phyloP scores from a whole-genome alignment of 345 rosid genomes.

The Salix dunnii region DNA sequence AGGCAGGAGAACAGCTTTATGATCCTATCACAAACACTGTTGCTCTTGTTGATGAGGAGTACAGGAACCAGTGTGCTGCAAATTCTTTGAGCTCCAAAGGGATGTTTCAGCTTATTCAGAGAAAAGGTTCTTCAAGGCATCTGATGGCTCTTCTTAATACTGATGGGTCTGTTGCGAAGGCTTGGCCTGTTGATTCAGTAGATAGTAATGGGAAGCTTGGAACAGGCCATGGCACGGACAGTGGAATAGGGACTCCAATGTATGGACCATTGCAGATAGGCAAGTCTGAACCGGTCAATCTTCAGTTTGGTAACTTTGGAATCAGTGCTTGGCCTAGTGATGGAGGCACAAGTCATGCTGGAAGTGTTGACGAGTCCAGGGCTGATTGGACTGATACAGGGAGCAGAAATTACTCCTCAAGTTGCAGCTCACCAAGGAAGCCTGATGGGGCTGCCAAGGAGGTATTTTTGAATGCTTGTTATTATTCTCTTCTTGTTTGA shows the following conservation, averaged over 20 bases:
- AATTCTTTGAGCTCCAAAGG: slow-evolving; percentile 93
- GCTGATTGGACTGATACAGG: slow-evolving; percentile 74
- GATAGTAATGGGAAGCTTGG: slow-evolving; percentile 50
- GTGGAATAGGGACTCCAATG: slow-evolving; percentile 58
- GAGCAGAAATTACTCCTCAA: slow-evolving; percentile 79
- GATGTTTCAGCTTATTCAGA: slow-evolving; percentile 93
- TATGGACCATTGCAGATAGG: slow-evolving; percentile 76
- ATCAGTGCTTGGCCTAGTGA: slow-evolving; percentile 98
- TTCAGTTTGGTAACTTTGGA: slow-evolving; percentile 91
- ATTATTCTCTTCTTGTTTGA: not conserved
- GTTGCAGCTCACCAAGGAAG: slow-evolving; percentile 93
- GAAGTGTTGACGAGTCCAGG: slow-evolving; percentile 83
- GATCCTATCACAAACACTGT: slow-evolving; percentile 79
- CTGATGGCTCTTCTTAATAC: slow-evolving; percentile 95
- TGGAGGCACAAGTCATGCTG: slow-evolving; percentile 87
- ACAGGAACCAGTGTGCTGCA: slow-evolving; percentile 87
- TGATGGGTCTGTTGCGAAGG: slow-evolving; percentile 91
- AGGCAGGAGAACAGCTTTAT: slow-evolving; percentile 79
- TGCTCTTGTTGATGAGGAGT: slow-evolving; percentile 77
- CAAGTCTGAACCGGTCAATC: slow-evolving; percentile 89
- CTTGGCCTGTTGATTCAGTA: slow-evolving; percentile 78
- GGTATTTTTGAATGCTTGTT: slow-evolving; percentile 39
- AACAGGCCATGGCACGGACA: slow-evolving; percentile 36
- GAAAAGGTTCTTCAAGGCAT: slow-evolving; percentile 92
- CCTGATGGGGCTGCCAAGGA: slow-evolving; percentile 88